Percentiles rank a stretch among this genome's conserved stretches.
These are phyloP conservation scores for Penicillium sclerotiorum DNA, from an alignment of 2,329 filamentous ascomycete species.

Conservation along the genomic window DNA sequence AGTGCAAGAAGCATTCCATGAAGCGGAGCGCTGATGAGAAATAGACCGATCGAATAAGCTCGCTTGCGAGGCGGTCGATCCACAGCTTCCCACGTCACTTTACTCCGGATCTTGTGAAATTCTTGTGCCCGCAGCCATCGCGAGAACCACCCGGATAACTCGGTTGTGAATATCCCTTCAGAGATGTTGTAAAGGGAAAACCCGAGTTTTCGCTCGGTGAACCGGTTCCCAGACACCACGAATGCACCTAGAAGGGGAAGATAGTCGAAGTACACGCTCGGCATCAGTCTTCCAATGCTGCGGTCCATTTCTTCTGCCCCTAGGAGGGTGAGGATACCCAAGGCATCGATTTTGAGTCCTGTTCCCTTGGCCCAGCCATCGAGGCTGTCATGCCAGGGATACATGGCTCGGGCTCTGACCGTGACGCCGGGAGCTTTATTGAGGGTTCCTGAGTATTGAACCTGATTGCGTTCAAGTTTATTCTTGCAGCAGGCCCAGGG, in stretches of 20 bases:
- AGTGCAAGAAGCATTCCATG: constrained; percentile 4
- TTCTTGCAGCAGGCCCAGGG: too few species aligned
- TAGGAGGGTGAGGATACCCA: constrained; percentile 14
- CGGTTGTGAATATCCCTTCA: constrained; percentile 11
- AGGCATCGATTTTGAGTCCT: constrained; percentile 12
- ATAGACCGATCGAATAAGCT: not conserved
- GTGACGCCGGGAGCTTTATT: not conserved
- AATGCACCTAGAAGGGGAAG: constrained; percentile 8
- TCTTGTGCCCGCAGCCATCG: constrained; percentile 13
- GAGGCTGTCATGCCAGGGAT: constrained; percentile 9
- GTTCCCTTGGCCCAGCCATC: constrained; percentile 8
- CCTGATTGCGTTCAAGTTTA: too few species aligned
- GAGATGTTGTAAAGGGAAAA: constrained; percentile 13
- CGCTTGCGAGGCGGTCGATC: constrained; percentile 1
- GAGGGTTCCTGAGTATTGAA: too few species aligned
- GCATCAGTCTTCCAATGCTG: constrained; percentile 12
- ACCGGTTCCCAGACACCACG: constrained; percentile 5
- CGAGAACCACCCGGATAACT: constrained; percentile 15
- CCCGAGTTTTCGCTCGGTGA: constrained; percentile 5
- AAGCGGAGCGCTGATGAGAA: constrained; percentile 7
- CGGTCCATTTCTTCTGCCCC: constrained; percentile 17
- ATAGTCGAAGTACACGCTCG: constrained; percentile 13
- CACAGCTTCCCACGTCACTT: constrained; percentile 8
- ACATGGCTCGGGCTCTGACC: constrained; percentile 4
- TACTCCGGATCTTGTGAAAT: constrained; percentile 11